A percentile compares a stretch with the other conserved stretches of the same genome.
Conservation (phyloP, 2,329 filamentous ascomycete species). For the Epichloe brachyelytri region DNA sequence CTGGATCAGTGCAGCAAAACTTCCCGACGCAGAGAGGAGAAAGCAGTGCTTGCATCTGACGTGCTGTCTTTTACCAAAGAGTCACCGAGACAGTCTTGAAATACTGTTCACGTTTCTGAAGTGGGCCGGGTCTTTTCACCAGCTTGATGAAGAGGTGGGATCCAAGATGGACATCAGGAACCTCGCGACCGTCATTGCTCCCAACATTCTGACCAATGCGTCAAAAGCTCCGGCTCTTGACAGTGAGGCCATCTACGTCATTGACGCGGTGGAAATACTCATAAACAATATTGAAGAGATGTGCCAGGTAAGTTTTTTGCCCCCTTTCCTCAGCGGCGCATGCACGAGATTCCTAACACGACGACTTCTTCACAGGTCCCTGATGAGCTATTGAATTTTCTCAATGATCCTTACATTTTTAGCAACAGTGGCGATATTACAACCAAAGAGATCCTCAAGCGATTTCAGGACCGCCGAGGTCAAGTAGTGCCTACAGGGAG, state of each 20-base stretch:
- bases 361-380: constrained; percentile 52
- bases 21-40: constrained; percentile 67
- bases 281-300: constrained; percentile 93
- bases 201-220: constrained; percentile 75
- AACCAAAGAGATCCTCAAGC: constrained; percentile 91
- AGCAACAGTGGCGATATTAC: constrained; percentile 76
- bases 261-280: constrained; percentile 81
- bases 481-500: constrained; percentile 47
- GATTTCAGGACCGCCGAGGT: constrained; percentile 67
- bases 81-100: constrained; percentile 86
- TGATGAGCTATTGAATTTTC: constrained; percentile 74
- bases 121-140: constrained; percentile 94
- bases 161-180: constrained; percentile 99
- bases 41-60: constrained; percentile 79
- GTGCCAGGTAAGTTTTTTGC: constrained; percentile 66
- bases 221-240: constrained; percentile 57
- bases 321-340: background rate
- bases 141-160: constrained; percentile 90
- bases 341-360: background rate
- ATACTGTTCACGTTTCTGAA: constrained; percentile 93
- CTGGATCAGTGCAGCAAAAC: constrained; percentile 83
- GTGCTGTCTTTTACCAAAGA: constrained; percentile 85
- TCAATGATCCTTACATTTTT: constrained; percentile 74
- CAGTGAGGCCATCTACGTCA: constrained; percentile 81
- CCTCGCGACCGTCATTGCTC: constrained; percentile 90